Evolutionary conservation across 1,284 basidiomycete species (phyloP), one percentile per base, ranked within the genome.

Genomic region (Somion occarium): DNA sequence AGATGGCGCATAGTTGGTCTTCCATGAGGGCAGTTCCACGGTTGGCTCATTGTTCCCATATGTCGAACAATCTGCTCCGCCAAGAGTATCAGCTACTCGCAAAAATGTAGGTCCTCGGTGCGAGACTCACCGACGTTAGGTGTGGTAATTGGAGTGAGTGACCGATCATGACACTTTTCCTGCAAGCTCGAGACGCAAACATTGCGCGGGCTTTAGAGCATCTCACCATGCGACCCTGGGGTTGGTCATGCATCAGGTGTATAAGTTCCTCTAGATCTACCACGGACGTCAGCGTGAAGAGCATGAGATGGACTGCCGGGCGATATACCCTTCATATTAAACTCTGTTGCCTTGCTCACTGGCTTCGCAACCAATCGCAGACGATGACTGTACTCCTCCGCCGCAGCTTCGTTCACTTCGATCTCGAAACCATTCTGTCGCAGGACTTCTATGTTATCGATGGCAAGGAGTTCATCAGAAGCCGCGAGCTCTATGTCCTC

Each of bases 1-100:
- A 94, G 69, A 72, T 94, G 92, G 22, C 95, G 83, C 93, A 98
- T 97, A 5, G 95, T 99, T 1, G 96, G 96, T 42, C 95, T 74
- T 3, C 95, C 95, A 64, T 98, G 95, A 2, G 96, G 95, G 64
- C 95, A 98, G 54, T 96, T 93, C 93, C 97, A 99, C 0, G 95
- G 97, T 63, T 98, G 93, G 60, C 98, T 92, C 75, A 99, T 94
- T 5, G 80, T 88, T 38, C 92, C 92, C 93, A 99, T 97, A 67
- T 98, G 92, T 44, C 80, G 79, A 1, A 99, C 74, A 52, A 98
- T 82, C 90, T 94, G 50, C 38, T 44, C 20, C n/a, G 27, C 39
- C 34, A 59, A 42, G 38, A 25, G 53, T 53, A 49, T 34, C 30
- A 34, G 30, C 30, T 7, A 34, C 7, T 34, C 30, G 30, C 30